A percentile compares a stretch with the other conserved stretches of the same genome.
These are phyloP conservation scores for Gracilaria vermiculophylla DNA, from an alignment of 23 red algal genomes.

Conservation along the genomic window DNA sequence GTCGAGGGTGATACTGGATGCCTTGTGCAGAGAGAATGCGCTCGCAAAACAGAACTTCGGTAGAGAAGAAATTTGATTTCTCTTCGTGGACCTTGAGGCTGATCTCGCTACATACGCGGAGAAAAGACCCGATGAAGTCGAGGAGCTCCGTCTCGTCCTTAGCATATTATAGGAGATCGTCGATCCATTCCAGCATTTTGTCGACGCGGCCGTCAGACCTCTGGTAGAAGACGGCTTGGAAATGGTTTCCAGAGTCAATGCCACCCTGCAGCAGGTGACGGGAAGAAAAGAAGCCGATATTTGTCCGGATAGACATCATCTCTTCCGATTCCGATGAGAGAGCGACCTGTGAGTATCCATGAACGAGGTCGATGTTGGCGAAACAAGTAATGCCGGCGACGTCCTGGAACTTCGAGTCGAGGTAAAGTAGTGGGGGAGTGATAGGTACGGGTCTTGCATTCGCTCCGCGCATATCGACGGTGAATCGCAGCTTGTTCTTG, in stretches of 20 bases:
- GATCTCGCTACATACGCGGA: conserved; percentile 2
- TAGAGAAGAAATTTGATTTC: background rate
- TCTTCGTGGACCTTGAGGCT: conserved; percentile 27
- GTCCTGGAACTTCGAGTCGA: background rate
- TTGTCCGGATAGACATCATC: conserved; percentile 37
- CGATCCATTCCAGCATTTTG: conserved; percentile 24
- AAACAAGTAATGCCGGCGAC: background rate
- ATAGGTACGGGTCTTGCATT: conserved; percentile 23
- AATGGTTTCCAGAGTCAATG: conserved; percentile 39
- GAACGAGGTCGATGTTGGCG: background rate
- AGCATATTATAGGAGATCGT: conserved; percentile 33
- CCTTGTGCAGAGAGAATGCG: background rate
- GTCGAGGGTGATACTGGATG: background rate
- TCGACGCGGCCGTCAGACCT: background rate
- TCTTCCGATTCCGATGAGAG: conserved; percentile 25
- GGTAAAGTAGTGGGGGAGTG: conserved; percentile 4
- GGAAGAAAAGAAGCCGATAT: conserved; percentile 5
- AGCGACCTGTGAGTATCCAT: background rate
- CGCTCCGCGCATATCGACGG: conserved; percentile 16
- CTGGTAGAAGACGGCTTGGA: conserved; percentile 1
- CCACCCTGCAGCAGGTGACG: background rate
- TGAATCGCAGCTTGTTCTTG: conserved; percentile 8
- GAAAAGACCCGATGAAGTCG: background rate
- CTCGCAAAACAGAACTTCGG: background rate
- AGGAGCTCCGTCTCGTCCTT: conserved; percentile 33